Percentiles rank a stretch among this genome's conserved stretches.
Conservation (phyloP, 495 filamentous ascomycete species). For the Jackrogersella multiformis region DNA sequence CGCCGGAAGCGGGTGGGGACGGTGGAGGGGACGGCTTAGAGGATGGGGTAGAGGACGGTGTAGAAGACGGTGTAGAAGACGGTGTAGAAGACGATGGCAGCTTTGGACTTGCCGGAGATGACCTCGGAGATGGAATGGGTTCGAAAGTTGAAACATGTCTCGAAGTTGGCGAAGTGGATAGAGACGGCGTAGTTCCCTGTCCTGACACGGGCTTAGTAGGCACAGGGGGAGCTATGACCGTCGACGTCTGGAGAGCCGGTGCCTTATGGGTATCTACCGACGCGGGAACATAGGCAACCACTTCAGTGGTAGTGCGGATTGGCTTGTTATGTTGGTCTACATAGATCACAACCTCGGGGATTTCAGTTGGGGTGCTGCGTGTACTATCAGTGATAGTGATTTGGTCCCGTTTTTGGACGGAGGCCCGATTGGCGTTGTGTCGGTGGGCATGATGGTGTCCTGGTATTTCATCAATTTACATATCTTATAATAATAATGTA, state of each 20-base stretch:
- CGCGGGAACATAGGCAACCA: conserved; percentile 42
- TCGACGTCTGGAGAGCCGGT: conserved; percentile 19
- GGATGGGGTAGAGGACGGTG: not conserved
- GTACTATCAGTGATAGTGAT: conserved; percentile 41
- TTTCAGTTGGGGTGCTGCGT: conserved; percentile 26
- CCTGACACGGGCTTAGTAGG: conserved; percentile 25
- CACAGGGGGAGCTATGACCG: conserved; percentile 11
- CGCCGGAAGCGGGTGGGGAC: not conserved
- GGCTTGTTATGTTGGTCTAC: conserved; percentile 70
- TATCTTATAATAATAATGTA: not conserved
- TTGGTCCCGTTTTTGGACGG: conserved; percentile 24
- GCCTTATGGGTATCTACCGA: conserved; percentile 16
- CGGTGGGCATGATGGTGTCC: conserved; percentile 39
- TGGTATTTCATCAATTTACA: conserved; percentile 22
- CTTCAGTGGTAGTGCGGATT: conserved; percentile 52
- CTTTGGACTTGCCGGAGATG: conserved; percentile 18
- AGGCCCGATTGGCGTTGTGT: conserved; percentile 30
- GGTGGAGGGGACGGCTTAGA: not conserved
- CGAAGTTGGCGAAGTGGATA: conserved; percentile 1
- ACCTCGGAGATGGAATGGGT: conserved; percentile 25
- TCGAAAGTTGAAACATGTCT: conserved; percentile 25
- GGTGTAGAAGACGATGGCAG: not conserved
- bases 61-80: not conserved
- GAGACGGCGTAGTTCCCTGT: conserved; percentile 7
- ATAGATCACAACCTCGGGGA: conserved; percentile 67